Evolutionary conservation across 2,329 filamentous ascomycete genomes (phyloP), one percentile per base, ranked within the genome.

Genomic region (Fusarium kyushuense): DNA sequence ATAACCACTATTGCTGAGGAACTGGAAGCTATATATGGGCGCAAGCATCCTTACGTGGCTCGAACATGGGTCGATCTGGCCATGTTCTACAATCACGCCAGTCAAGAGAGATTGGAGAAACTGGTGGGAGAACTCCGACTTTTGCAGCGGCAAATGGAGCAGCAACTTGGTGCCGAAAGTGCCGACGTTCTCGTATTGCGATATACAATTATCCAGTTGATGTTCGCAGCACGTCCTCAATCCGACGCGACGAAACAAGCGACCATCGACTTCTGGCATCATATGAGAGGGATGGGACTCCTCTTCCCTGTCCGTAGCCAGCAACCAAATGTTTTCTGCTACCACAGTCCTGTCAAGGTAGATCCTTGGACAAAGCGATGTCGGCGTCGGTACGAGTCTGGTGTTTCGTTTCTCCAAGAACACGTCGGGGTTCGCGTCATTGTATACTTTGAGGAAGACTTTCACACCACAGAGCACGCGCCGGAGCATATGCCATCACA

Each of bases 341-440:
- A 80, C 54, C 81, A 83, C 57, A 81, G 80, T 56, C 78, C 78
- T 1, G 74, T 83, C 67, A 82, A 81, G 68, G 77, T 81, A 9
- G 78, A 80, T n/a, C 81, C 81, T 3, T 81, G 77, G 78, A 80
- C 78, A 16, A 82, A 80, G 67, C 76, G 81, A 56, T 83, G 81
- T 57, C 76, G 77, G 25, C 77, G 81, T 47, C 76, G 79, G 51
- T 83, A 83, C 66, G 78, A 81, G 16, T 72, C 76, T 5, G 76
- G 78, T 5, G 73, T 78, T 11, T 71, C 76, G 38, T 76, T 83
- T 27, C 66, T 83, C 27, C 75, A 81, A 54, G 73, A 79, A 53
- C 78, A 81, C 48, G 75, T 77, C 14, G 78, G 77, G 11, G 76
- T 82, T 40, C 78, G 75, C 52, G 68, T 82, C 11, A 68, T 78